Evolutionary conservation across 371 early-diverging fungal species (phyloP), one percentile per base, ranked within the genome.

Genomic region (Syncephalis plumigaleata): DNA sequence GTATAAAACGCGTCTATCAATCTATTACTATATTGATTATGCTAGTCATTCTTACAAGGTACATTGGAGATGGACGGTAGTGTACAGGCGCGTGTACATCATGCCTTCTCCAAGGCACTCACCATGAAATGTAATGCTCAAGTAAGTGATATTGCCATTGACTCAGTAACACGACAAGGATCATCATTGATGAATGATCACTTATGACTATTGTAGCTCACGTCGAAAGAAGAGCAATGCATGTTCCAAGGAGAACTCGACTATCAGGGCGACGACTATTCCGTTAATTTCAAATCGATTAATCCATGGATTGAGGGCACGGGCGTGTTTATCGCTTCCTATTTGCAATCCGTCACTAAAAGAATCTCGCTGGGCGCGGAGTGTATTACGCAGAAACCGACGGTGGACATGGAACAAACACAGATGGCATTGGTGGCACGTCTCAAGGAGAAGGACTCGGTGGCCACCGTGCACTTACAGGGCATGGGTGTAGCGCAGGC

Each of bases 211-310:
- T 22, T 49, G 7, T 48, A 75, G 71, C 53, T 89, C 43, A 70
- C 78, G 25, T 64, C 69, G 51, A 65, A 66, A 48, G 76, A 79
- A 27, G 85, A 79, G 45, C 87, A 91, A 53, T 85, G 85, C 47
- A 88, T 89, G 89, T 51, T 91, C 49, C 84, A 87, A 63, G 51
- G 86, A 36, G 98, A 97, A 59, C 78, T 81, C 59, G 96, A 97
- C 58, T 79, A 86, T 64, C 71, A 75, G 48, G 96, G 94, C 46
- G 56, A 71, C 16, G 93, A 93, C 63, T 92, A 70, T 60, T 68
- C 84, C 22, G 46, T 82, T 50, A 91, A 84, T 65, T 50, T 85
- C 58, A 95, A 93, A 74, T 85, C 86, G 44, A 76, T 92, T 68
- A 94, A 97, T 73, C 89, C 94, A 36, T 82, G 81, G 15, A 64